Percentiles rank a stretch among this genome's conserved stretches.
Conservation (phyloP, 208 protist species). For the Trypanosoma congolense region DNA sequence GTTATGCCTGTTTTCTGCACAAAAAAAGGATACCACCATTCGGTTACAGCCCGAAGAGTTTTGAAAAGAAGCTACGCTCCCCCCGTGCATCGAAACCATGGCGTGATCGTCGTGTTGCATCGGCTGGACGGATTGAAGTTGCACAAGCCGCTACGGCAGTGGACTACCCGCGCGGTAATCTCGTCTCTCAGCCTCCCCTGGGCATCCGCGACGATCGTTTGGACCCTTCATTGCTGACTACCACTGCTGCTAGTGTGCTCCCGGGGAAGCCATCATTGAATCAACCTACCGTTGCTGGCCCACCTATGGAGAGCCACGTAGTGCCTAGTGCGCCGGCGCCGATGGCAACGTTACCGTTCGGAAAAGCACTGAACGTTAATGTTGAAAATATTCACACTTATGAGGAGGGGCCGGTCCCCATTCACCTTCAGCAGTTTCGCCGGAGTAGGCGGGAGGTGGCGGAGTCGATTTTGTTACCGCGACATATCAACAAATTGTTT, state of each 20-base stretch:
- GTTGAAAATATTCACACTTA: conserved; percentile 66
- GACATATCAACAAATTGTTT: conserved; percentile 86
- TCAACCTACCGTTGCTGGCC: neutral
- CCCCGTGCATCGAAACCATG: conserved; percentile 82
- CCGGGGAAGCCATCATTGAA: neutral
- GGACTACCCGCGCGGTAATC: conserved; percentile 32
- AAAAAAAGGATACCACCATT: conserved; percentile 48
- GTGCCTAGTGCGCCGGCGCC: neutral
- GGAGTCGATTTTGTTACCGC: conserved; percentile 74
- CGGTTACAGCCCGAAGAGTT: conserved; percentile 65
- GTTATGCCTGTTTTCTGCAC: conserved; percentile 12
- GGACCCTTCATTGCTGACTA: conserved; percentile 8
- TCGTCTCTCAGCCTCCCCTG: conserved; percentile 40
- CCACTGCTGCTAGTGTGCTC: conserved; percentile 4
- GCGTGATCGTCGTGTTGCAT: conserved; percentile 41
- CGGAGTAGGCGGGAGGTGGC: conserved; percentile 52
- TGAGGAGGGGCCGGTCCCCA: conserved; percentile 48
- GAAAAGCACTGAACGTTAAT: conserved; percentile 66
- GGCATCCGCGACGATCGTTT: conserved; percentile 50
- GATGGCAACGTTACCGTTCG: conserved; percentile 48
- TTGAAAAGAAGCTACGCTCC: conserved; percentile 62
- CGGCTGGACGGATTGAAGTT: conserved; percentile 62
- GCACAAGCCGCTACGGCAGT: conserved; percentile 32
- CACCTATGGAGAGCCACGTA: neutral
- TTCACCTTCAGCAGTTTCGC: conserved; percentile 68